Evolutionary conservation across 73 alveolate species (phyloP).

Genomic region (Durusdinium trenchii): DNA sequence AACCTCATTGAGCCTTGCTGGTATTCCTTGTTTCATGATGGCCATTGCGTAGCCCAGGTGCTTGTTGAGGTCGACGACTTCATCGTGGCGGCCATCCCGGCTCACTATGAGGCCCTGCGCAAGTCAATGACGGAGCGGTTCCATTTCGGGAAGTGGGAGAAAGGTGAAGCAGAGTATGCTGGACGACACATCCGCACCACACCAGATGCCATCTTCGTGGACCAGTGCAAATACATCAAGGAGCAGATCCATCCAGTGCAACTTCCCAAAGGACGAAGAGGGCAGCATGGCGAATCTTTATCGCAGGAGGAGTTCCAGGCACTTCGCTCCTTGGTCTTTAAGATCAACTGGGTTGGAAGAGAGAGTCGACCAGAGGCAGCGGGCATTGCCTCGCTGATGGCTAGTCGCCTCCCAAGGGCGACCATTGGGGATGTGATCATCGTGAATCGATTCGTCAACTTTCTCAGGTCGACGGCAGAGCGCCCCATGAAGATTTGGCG

Average conservation of each 20-base stretch:
- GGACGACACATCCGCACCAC: not conserved
- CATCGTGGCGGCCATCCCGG: not conserved
- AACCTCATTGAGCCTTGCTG: constrained; percentile 1
- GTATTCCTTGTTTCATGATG: not conserved
- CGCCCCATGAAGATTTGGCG: not conserved
- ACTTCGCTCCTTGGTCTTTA: not conserved
- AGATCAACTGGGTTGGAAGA: constrained; percentile 18
- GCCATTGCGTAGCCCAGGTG: not conserved
- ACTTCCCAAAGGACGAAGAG: not conserved
- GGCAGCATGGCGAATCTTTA: not conserved
- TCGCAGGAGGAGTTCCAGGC: not conserved
- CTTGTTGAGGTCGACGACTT: constrained; percentile 36
- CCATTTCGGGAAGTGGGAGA: no score
- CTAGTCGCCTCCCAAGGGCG: not conserved
- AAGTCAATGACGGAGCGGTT: not conserved
- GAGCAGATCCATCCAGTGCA: not conserved
- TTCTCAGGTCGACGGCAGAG: not conserved
- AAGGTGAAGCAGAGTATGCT: not conserved
- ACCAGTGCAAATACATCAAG: constrained; percentile 7
- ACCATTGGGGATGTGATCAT: not conserved
- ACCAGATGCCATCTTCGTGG: not conserved
- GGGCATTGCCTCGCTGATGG: constrained; percentile 18
- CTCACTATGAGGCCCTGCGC: not conserved
- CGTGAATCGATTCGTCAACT: not conserved
- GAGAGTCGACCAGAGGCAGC: constrained; percentile 34